Evolutionary conservation across 176 grass and related monocot species (phyloP), one percentile per base, ranked within the genome.

Genomic region (Alloteropsis semialata): DNA sequence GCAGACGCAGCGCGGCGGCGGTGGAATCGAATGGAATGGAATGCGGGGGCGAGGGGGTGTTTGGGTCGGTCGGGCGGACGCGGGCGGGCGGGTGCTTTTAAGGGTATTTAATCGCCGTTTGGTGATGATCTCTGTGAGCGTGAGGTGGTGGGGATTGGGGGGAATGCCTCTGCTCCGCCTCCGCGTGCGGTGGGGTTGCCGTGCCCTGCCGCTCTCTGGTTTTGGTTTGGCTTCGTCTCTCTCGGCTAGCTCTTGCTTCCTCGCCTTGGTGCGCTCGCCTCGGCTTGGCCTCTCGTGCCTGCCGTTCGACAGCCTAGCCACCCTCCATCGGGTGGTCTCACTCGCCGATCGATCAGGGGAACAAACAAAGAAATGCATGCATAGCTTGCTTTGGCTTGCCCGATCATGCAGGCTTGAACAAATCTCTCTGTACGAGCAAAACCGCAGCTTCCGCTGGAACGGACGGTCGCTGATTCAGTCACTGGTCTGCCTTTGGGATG

Each of bases 11-110:
- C 19, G n/a, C 42, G 34, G 60, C 17, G 56, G 74, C 42, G 70
- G 32, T 0, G n/a, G 67, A 59, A 63, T 84, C 16, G 54, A 73
- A 43, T 73, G 76, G 54, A 73, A 43, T 73, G 76, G 76, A 16
- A 46, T 8, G 44, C 8, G 45, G 25, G 24, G 42, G 1, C 36
- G 34, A 4, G 28, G 28, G 0, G 44, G 12, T 51, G 38, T 12
- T 8, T 55, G 76, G 34, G 18, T 29, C 10, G 34, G 13, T 29
- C 10, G 77, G 25, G 21, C 11, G 42, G 77, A 27, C 13, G 48
- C 45, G 74, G 65, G 49, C 81, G 74, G 65, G 49, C 81, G 74
- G 65, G 49, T 76, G 82, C 83, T 58, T 89, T 90, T 72, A 89
- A 71, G 72, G 28, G 64, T 38, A 85, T 86, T 86, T 72, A 86